Evolutionary conservation across 2,329 filamentous ascomycete species (phyloP), one percentile per base, ranked within the genome.

Genomic region (Hymenoscyphus repandus): DNA sequence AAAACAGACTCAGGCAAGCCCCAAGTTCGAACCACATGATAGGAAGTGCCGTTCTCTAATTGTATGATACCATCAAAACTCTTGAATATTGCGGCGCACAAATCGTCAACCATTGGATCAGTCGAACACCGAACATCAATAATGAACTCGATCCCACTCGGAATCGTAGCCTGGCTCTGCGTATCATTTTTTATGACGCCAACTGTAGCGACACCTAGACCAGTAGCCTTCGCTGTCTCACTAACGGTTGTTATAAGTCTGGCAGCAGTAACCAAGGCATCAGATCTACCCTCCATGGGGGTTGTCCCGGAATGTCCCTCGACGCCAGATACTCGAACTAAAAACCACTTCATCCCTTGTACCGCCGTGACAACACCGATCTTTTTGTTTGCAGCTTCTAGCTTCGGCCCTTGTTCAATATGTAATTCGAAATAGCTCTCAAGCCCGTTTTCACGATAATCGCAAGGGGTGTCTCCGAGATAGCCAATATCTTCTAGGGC

Each of bases 391-490:
- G 77, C 72, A 13, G 75, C 74, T 60, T 90, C 82, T 1, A 95
- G 74, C 20, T 87, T 78, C 0, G 86, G 87, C 0, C 87, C 87
- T 65, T 95, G 89, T 64, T 95, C 59, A 20, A 61, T 63, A 62
- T 92, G 88, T 7, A 92, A 74, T 66, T 92, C 88, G 60, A 92
- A 91, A 65, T 91, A 86, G 0, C 84, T 85, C 0, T 79, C 84
- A 69, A 90, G 79, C 0, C 83, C 83, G 10, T 75, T 79, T 38
- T 75, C 70, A 54, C 75, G 71, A 65, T 83, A 75, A 48, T 74
- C 79, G 13, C 78, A 78, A 4, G 76, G 74, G 0, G 73, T 71
- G 0, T 68, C 58, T n/a, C 87, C 88, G 0, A 88, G 68, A 53
- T 87, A 90, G 0, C 82, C 82, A 43, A 89, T 90, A 3, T 83